Evolutionary conservation across 2,329 filamentous ascomycete species (phyloP).

Genomic region (Berkeleyomyces rouxiae): DNA sequence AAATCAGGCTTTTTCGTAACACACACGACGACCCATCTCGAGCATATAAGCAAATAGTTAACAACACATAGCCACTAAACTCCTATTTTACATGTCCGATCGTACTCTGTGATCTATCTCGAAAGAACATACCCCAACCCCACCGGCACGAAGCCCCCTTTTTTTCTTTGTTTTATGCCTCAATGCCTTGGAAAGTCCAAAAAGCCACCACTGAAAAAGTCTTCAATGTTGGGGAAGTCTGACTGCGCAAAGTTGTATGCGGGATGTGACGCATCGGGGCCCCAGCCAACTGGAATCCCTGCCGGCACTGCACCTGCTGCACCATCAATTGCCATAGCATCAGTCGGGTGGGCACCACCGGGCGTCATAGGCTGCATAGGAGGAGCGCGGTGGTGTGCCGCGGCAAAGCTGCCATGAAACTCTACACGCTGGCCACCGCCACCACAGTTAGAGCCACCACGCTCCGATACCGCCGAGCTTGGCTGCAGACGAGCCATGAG

Average conservation of each 20-base stretch:
- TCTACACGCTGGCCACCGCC: background rate
- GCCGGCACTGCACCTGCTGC: background rate
- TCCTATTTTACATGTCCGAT: background rate
- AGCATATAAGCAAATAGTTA: too few relatives aligned
- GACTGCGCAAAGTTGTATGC: background rate
- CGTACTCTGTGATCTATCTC: background rate
- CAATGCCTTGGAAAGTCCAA: slow-evolving; percentile 11
- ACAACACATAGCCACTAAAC: background rate
- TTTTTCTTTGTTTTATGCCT: background rate
- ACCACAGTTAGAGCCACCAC: background rate
- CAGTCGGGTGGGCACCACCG: background rate
- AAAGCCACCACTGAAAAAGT: slow-evolving; percentile 13
- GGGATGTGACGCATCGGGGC: background rate
- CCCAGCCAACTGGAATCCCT: background rate
- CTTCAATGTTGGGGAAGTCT: slow-evolving; percentile 13
- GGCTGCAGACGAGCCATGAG: slow-evolving; percentile 10
- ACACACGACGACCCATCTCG: too few relatives aligned
- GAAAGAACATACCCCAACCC: background rate
- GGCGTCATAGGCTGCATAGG: background rate
- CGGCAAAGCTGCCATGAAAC: slow-evolving; percentile 5
- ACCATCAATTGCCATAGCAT: slow-evolving; percentile 10
- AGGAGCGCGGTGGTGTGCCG: slow-evolving; percentile 4
- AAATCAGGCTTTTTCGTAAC: too few relatives aligned
- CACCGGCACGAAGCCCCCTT: background rate
- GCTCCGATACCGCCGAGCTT: background rate